Percentiles rank a stretch among this genome's conserved stretches.
These are phyloP conservation scores for Boletus rubroflammeus DNA, from an alignment of 768 basidiomycete species.

Conservation along the genomic window DNA sequence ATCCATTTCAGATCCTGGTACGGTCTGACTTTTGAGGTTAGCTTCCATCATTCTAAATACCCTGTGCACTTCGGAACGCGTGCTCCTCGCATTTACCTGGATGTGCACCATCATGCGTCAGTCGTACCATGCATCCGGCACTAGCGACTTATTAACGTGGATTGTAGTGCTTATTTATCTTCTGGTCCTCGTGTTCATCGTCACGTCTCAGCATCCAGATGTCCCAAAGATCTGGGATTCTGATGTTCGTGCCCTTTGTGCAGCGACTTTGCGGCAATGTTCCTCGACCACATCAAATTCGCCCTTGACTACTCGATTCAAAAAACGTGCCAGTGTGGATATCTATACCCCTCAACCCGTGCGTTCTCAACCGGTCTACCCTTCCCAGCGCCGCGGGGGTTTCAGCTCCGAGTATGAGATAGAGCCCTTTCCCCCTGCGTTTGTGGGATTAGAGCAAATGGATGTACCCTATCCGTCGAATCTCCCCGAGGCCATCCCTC, in stretches of 20 bases:
- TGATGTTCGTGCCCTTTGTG: slow-evolving; percentile 43
- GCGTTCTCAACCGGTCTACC: slow-evolving; percentile 32
- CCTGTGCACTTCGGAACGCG: slow-evolving; percentile 49
- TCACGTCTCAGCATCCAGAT: slow-evolving; percentile 40
- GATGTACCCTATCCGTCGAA: slow-evolving; percentile 7
- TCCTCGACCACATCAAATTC: slow-evolving; percentile 37
- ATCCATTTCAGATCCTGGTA: background rate
- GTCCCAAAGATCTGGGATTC: slow-evolving; percentile 52
- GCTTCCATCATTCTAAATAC: background rate
- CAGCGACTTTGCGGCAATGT: slow-evolving; percentile 26
- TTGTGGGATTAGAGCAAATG: slow-evolving; percentile 21
- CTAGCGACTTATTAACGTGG: slow-evolving; percentile 1
- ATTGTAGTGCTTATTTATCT: slow-evolving; percentile 57
- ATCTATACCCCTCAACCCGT: slow-evolving; percentile 45
- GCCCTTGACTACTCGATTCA: slow-evolving; percentile 35
- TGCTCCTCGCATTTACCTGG: slow-evolving; percentile 64
- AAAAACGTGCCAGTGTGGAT: slow-evolving; percentile 32
- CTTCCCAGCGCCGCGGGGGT: slow-evolving; percentile 35
- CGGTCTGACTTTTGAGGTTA: slow-evolving; percentile 1
- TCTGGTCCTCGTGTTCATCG: slow-evolving; percentile 42
- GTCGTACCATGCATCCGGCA: slow-evolving; percentile 17
- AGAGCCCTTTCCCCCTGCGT: slow-evolving; percentile 40
- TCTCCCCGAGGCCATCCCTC: slow-evolving; percentile 26
- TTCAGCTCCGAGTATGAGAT: slow-evolving; percentile 44
- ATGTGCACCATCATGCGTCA: slow-evolving; percentile 39